Conservation (phyloP, 192 early-diverging fungal genomes). For the Entomortierella lignicola region DNA sequence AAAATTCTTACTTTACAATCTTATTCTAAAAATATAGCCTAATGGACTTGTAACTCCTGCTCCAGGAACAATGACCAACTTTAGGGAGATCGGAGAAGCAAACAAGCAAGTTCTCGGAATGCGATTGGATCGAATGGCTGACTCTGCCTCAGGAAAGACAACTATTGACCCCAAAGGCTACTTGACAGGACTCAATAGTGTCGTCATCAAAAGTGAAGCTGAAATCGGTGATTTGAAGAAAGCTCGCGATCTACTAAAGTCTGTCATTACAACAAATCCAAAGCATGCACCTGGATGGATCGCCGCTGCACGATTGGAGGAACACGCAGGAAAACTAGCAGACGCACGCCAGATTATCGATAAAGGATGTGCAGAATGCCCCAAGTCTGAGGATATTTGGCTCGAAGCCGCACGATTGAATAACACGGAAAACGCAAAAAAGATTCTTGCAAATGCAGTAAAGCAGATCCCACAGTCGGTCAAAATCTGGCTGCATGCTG, state of each 20-base stretch:
- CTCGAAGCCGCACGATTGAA: conserved; percentile 94
- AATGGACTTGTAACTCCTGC: conserved; percentile 72
- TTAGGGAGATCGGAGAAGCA: conserved; percentile 92
- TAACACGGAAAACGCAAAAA: conserved; percentile 84
- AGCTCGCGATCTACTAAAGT: conserved; percentile 87
- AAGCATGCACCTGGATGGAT: conserved; percentile 99
- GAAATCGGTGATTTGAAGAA: conserved; percentile 92
- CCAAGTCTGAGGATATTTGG: conserved; percentile 96
- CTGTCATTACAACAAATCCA: conserved; percentile 93
- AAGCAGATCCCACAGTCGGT: conserved; percentile 91
- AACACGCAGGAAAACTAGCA: conserved; percentile 84
- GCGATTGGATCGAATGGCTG: conserved; percentile 92
- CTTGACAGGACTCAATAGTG: conserved; percentile 89
- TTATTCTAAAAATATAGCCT: conserved; percentile 26
- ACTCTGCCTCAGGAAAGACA: conserved; percentile 87
- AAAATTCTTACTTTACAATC: neutral
- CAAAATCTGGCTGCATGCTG: conserved; percentile 92
- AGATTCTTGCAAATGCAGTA: conserved; percentile 91
- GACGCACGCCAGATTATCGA: conserved; percentile 89
- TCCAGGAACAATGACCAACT: conserved; percentile 82
- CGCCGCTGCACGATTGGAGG: conserved; percentile 96
- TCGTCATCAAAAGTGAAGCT: conserved; percentile 82
- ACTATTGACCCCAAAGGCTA: conserved; percentile 97
- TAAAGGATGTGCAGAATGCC: conserved; percentile 95
- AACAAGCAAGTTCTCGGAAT: conserved; percentile 91